Evolutionary conservation across 2,329 filamentous ascomycete species (phyloP), one percentile per base, ranked within the genome.

Genomic region (Fusarium hostae): DNA sequence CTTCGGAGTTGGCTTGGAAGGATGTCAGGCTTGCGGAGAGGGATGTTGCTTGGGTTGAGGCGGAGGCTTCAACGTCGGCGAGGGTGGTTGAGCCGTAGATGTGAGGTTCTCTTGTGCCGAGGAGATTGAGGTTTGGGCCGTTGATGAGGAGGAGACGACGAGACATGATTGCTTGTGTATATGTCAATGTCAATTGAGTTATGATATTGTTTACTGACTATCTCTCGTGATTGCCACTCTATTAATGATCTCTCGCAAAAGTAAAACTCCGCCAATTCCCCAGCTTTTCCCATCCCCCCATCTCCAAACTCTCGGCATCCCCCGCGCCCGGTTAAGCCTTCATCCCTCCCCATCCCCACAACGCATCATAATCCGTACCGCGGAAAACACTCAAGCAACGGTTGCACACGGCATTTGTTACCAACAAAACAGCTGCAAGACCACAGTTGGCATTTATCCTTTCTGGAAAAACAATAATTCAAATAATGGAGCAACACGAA

Each of bases 111-210:
- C 93, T 87, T 16, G 88, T 91, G 39, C 92, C 92, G 34, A 95
- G 87, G 54, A 95, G 90, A 82, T 94, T 94, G 75, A 95, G 90
- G 80, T 95, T 95, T 35, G 92, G 92, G n/a, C 92, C 92, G 81
- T 94, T 94, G 83, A 94, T 89, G 72, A 94, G 85, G 74, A 94
- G 89, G 77, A 94, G 89, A 59, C 76, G 79, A 63, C 80, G 81
- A 35, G 80, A 65, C 79, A 83, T 84, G 66, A 39, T 71, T 5
- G 32, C 24, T 44, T 45, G 24, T 52, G 30, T 15, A 22, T 44
- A 22, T 26, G 18, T 47, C 18, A 34, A 34, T 34, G 32, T 28
- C 15, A 20, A 26, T 47, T 48, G 22, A 22, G n/a, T 41, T 35
- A 39, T 59, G 41, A 39, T 52, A 34, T 30, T 63, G 18, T n/a